phyloP scores from a whole-genome alignment of 345 rosid species.

The Euclidium syriacum region DNA sequence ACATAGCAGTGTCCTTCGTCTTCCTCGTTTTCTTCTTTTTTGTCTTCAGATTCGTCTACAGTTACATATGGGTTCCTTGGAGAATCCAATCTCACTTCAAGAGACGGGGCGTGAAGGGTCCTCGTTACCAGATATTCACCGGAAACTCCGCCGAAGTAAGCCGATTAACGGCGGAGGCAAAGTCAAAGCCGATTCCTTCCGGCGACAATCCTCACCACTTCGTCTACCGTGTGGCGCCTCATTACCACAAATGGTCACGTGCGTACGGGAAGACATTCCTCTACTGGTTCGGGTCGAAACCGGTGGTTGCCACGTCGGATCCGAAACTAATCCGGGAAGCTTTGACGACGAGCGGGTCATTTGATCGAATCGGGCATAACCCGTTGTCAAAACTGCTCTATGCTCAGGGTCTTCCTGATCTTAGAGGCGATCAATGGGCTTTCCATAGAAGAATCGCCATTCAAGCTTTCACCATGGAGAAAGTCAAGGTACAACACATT shows the following conservation, averaged over 20 bases:
- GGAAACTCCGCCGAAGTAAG: slow-evolving; percentile 62
- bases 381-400: slow-evolving; percentile 59
- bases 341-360: slow-evolving; percentile 37
- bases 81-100: slow-evolving; percentile 55
- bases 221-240: slow-evolving; percentile 48
- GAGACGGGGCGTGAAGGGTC: slow-evolving; percentile 48
- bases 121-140: slow-evolving; percentile 45
- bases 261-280: slow-evolving; percentile 53
- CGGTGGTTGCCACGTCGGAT: slow-evolving; percentile 61
- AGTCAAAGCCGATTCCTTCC: slow-evolving; percentile 36
- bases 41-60: slow-evolving; percentile 35
- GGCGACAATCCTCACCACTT: slow-evolving; percentile 34
- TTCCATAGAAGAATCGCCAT: slow-evolving; percentile 54
- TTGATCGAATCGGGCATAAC: slow-evolving; percentile 35
- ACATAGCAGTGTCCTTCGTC: not conserved
- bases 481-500: slow-evolving; percentile 58
- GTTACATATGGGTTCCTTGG: slow-evolving; percentile 47
- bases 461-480: slow-evolving; percentile 62
- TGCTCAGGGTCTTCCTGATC: slow-evolving; percentile 63
- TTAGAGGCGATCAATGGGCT: slow-evolving; percentile 63
- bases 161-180: slow-evolving; percentile 35
- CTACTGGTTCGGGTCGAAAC: slow-evolving; percentile 72
- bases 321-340: slow-evolving; percentile 58
- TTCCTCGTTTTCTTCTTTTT: slow-evolving; percentile 19
- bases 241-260: slow-evolving; percentile 52